These are phyloP conservation scores for Pichia terricola DNA, from an alignment of 1,139 yeast genomes.

Conservation along the genomic window DNA sequence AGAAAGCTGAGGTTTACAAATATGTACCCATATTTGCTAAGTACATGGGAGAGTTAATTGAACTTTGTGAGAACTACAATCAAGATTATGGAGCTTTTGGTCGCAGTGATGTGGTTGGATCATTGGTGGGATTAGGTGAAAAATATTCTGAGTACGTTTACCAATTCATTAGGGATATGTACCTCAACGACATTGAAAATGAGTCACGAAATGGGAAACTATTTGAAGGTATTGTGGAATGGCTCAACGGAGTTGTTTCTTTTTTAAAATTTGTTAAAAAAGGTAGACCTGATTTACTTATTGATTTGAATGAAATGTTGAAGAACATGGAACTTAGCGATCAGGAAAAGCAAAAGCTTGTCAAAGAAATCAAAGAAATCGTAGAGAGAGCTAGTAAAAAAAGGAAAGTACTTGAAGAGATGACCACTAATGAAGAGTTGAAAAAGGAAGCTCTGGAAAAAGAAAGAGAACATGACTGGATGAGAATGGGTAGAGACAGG, in stretches of 20 bases:
- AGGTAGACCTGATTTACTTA: slow-evolving; percentile 35
- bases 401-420: slow-evolving; percentile 34
- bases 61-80: slow-evolving; percentile 40
- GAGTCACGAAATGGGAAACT: slow-evolving; percentile 34
- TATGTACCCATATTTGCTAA: slow-evolving; percentile 65
- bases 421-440: slow-evolving; percentile 30
- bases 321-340: slow-evolving; percentile 19
- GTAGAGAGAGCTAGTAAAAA: slow-evolving; percentile 23
- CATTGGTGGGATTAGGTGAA: slow-evolving; percentile 53
- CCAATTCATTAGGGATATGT: slow-evolving; percentile 67
- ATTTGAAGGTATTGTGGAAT: slow-evolving; percentile 58
- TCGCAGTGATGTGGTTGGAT: slow-evolving; percentile 43
- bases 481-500: slow-evolving; percentile 18
- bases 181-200: slow-evolving; percentile 48
- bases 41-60: slow-evolving; percentile 64
- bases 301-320: slow-evolving; percentile 31
- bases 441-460: slow-evolving; percentile 12
- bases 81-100: slow-evolving; percentile 26
- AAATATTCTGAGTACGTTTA: slow-evolving; percentile 65
- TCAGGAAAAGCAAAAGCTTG: slow-evolving; percentile 29
- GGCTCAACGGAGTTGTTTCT: slow-evolving; percentile 52
- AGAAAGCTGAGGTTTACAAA: slow-evolving; percentile 64
- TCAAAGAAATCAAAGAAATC: slow-evolving; percentile 35
- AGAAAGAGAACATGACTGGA: slow-evolving; percentile 20
- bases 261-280: slow-evolving; percentile 54